Base-by-base conservation (phyloP, 495 filamentous ascomycete genomes). In the Neurospora africana region DNA sequence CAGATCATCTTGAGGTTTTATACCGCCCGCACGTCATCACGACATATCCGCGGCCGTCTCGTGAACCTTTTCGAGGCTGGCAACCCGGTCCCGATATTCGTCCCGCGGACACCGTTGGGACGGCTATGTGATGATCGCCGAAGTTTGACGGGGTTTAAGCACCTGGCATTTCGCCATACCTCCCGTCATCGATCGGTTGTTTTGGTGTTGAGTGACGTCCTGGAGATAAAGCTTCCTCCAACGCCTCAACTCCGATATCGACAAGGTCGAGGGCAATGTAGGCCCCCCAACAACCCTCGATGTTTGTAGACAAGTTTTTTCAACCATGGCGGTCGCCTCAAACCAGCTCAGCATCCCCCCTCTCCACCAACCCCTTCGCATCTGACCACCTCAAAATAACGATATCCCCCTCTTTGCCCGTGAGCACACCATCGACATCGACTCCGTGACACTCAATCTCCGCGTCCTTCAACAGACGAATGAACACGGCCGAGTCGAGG, bases 321-420 rank as follows among this genome's bases (percentile, higher is more conserved):
- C 61, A 15, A 3, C 11, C 33, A n/a, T 61, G 19, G 9, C 19
- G 30, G 41, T 13, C 11, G 37, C 36, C 27, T 87, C 81, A 98
- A 70, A 98, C 87, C 78, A 98, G 82, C 81, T 99, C 95, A 39
- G 93, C 88, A 74, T 92, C 89, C 38, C 93, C 93, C 40, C 82
- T 86, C 74, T 86, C 85, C 72, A 96, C 92, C 73, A 89, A 84
- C 67, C 84, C 83, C 76, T 86, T 92, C 4, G 97, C 89, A 61
- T 90, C 92, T 53, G 91, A 90, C 92, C 95, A 99, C 74, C 95
- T 84, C 30, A 95, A 86, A 77, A 97, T 93, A 74, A 91, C 90
- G 40, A 98, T 87, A 85, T 97, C 94, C 38, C 93, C 93, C 80
- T 89, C 92, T 75, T 84, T 84, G 80, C 94, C 88, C 72, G 89